A percentile compares a stretch with the other conserved stretches of the same genome.
Evolutionary conservation across 23 red algal genomes (phyloP).

Genomic region (Agarophyton chilense): DNA sequence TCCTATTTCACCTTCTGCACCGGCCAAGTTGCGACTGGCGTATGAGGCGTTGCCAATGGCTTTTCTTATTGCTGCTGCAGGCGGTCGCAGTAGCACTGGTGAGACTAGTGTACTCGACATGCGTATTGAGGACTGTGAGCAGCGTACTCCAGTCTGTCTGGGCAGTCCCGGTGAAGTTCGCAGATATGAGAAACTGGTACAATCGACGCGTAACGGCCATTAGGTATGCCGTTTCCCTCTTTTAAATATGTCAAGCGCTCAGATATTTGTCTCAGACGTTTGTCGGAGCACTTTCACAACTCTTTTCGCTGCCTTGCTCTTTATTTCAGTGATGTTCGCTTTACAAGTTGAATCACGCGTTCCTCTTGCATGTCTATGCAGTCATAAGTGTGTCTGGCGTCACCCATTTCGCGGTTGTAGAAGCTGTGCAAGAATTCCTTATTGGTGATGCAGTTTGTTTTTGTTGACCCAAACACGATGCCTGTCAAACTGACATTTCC

Average conservation of each 20-base stretch:
- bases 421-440: background rate
- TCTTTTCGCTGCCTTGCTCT: background rate
- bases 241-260: background rate
- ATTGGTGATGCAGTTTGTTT: background rate
- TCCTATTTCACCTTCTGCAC: conserved; percentile 59
- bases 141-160: conserved; percentile 77
- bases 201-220: background rate
- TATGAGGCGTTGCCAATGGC: conserved; percentile 90
- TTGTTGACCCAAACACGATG: background rate
- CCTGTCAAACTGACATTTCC: background rate
- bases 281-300: no score
- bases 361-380: background rate
- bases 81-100: conserved; percentile 72
- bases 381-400: background rate
- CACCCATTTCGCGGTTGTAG: background rate
- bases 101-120: conserved; percentile 57
- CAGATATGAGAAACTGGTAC: conserved; percentile 62
- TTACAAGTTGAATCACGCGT: background rate
- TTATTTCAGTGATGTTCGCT: background rate
- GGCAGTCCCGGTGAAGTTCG: conserved; percentile 78
- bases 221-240: background rate
- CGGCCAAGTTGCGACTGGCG: conserved; percentile 85
- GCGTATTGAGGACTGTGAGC: conserved; percentile 49
- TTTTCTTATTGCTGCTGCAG: conserved; percentile 74
- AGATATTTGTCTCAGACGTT: background rate